Evolutionary conservation across 2,329 filamentous ascomycete genomes (phyloP).

Genomic region (Aspergillus aculeatinus): DNA sequence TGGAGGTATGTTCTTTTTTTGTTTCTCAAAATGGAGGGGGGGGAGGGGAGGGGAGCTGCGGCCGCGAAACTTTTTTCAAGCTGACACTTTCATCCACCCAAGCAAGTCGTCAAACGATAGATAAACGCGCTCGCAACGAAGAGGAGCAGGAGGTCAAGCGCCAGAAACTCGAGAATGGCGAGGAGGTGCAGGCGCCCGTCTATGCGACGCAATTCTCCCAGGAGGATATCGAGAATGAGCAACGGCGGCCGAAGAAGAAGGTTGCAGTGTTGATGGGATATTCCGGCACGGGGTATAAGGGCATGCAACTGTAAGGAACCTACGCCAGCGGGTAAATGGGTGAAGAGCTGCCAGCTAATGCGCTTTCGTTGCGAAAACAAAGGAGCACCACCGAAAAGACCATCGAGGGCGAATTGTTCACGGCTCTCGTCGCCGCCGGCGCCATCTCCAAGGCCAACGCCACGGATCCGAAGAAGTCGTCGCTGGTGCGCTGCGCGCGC

Average conservation of each 20-base stretch:
- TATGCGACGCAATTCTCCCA: constrained; percentile 63
- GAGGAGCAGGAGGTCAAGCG: constrained; percentile 57
- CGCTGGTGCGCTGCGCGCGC: constrained; percentile 86
- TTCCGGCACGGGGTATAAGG: constrained; percentile 92
- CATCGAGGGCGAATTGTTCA: constrained; percentile 93
- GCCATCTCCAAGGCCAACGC: constrained; percentile 97
- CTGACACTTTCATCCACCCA: constrained; percentile 43
- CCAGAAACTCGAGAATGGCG: constrained; percentile 51
- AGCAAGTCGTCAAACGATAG: constrained; percentile 52
- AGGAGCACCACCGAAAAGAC: constrained; percentile 71
- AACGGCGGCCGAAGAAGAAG: constrained; percentile 88
- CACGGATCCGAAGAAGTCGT: constrained; percentile 93
- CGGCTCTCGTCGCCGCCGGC: constrained; percentile 83
- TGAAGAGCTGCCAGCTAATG: constrained; percentile 3
- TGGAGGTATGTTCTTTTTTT: constrained; percentile 55
- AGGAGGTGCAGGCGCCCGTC: constrained; percentile 45
- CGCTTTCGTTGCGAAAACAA: not conserved
- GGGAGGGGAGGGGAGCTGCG: not conserved
- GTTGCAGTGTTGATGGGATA: constrained; percentile 95
- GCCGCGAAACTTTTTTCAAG: constrained; percentile 2
- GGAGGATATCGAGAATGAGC: constrained; percentile 85
- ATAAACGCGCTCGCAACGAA: constrained; percentile 54
- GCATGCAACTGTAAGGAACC: constrained; percentile 72
- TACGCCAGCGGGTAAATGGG: no score
- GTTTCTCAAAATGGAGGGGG: no score